A percentile compares a stretch with the other conserved stretches of the same genome.
Evolutionary conservation across 805 yeast genomes (phyloP).

Genomic region (Pichia scutulata): DNA sequence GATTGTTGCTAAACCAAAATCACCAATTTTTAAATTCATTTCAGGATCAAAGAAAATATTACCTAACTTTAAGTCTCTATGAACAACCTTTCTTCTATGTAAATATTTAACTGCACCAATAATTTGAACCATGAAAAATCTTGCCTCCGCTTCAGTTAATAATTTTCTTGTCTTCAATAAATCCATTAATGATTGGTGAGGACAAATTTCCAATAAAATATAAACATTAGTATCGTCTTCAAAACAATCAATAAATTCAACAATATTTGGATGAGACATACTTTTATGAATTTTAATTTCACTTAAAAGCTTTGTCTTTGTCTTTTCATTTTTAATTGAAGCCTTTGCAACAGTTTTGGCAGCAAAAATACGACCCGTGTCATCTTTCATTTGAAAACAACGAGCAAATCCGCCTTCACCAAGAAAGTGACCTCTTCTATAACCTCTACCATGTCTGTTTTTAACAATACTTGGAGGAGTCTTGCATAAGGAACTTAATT

Average conservation of each 20-base stretch:
- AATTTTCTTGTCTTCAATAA: slow-evolving; percentile 74
- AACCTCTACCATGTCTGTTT: slow-evolving; percentile 80
- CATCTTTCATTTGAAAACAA: slow-evolving; percentile 94
- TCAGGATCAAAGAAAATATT: slow-evolving; percentile 90
- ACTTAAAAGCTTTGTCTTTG: slow-evolving; percentile 75
- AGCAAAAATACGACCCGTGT: slow-evolving; percentile 79
- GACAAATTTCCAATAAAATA: slow-evolving; percentile 88
- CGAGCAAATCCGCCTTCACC: slow-evolving; percentile 99
- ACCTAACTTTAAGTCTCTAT: slow-evolving; percentile 92
- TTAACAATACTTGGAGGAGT: slow-evolving; percentile 94
- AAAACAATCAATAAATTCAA: slow-evolving; percentile 90
- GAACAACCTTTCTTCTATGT: slow-evolving; percentile 88
- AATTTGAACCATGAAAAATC: slow-evolving; percentile 83
- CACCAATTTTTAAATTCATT: slow-evolving; percentile 95
- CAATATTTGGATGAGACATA: slow-evolving; percentile 82
- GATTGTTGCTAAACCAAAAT: slow-evolving; percentile 97
- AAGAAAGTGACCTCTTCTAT: slow-evolving; percentile 79
- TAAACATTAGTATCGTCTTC: slow-evolving; percentile 95
- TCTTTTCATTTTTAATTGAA: slow-evolving; percentile 84
- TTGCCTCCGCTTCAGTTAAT: slow-evolving; percentile 87
- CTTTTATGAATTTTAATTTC: slow-evolving; percentile 94
- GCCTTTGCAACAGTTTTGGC: slow-evolving; percentile 98
- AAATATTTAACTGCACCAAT: slow-evolving; percentile 90
- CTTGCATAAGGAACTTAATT: slow-evolving; percentile 82
- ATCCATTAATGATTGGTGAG: slow-evolving; percentile 92